Conservation (phyloP, 148 eudicot genomes). For the Chenopodium formosanum region DNA sequence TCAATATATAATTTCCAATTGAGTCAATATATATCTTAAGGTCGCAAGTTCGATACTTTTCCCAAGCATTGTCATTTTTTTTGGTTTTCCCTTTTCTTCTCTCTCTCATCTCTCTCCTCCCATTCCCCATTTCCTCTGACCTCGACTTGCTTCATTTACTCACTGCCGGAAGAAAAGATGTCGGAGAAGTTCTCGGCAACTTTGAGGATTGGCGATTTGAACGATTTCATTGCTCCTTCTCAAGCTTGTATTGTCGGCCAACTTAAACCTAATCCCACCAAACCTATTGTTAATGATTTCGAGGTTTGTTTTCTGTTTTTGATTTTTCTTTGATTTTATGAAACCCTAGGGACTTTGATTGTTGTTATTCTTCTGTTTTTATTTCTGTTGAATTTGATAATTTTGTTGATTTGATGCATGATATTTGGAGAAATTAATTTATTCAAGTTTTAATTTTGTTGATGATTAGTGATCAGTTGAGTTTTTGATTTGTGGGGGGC, state of each 20-base stretch:
- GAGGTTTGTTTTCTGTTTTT: not conserved
- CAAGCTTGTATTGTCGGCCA: slow-evolving; percentile 82
- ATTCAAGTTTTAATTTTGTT: not conserved
- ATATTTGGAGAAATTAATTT: not conserved
- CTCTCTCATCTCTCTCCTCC: too few relatives aligned
- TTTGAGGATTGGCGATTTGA: slow-evolving; percentile 72
- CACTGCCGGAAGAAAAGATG: not conserved
- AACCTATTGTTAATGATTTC: not conserved
- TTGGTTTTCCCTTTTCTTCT: too few relatives aligned
- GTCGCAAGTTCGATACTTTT: too few relatives aligned
- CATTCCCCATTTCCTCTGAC: too few relatives aligned
- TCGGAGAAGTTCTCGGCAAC: slow-evolving; percentile 72
- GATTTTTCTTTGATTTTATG: not conserved
- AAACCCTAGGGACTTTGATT: not conserved
- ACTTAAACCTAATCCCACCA: slow-evolving; percentile 26
- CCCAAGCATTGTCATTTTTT: too few relatives aligned
- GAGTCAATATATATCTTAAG: too few relatives aligned
- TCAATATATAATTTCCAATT: too few relatives aligned
- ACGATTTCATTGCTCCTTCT: slow-evolving; percentile 85
- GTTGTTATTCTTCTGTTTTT: too few relatives aligned
- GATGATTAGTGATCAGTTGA: not conserved
- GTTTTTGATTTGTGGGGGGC: not conserved
- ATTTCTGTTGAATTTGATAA: not conserved
- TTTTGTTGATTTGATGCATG: not conserved
- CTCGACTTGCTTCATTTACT: too few relatives aligned